Conservation (phyloP, 129 eudicot genomes). For the Heracleum sosnowskyi region DNA sequence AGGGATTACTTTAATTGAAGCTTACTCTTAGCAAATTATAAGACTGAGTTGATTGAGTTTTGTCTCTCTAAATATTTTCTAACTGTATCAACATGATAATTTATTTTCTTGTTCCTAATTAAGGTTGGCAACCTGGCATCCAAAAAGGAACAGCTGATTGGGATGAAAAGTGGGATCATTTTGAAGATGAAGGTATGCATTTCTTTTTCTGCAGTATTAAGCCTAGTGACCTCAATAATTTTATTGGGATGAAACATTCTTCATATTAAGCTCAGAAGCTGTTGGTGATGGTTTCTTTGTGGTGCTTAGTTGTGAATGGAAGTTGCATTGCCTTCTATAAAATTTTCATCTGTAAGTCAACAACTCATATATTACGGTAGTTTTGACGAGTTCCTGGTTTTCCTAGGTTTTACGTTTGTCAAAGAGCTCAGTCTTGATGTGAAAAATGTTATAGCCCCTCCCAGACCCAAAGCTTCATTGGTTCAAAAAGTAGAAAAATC, state of each 20-base stretch:
- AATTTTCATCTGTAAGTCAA: not conserved
- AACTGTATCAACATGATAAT: not conserved
- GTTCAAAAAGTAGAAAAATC: conserved; percentile 27
- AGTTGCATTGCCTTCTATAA: not conserved
- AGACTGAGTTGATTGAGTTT: not conserved
- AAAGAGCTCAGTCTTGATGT: conserved; percentile 85
- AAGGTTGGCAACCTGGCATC: conserved; percentile 91
- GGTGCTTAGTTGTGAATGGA: not conserved
- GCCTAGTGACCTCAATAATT: not conserved
- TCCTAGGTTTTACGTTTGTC: conserved; percentile 58
- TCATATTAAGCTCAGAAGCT: not conserved
- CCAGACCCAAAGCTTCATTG: conserved; percentile 45
- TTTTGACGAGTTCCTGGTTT: conserved; percentile 8
- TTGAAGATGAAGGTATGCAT: conserved; percentile 69
- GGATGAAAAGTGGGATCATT: conserved; percentile 87
- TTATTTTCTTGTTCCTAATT: too few relatives aligned
- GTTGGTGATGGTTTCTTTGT: not conserved
- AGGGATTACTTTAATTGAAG: not conserved
- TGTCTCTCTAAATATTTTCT: not conserved
- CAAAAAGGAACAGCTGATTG: conserved; percentile 78
- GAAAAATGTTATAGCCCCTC: conserved; percentile 74
- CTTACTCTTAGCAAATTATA: not conserved
- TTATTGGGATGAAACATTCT: too few relatives aligned
- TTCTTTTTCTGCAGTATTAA: not conserved
- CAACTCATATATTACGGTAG: not conserved